These are phyloP conservation scores for Blastocystis sp. DNA, from an alignment of 352 stramenopile species.

Conservation along the genomic window DNA sequence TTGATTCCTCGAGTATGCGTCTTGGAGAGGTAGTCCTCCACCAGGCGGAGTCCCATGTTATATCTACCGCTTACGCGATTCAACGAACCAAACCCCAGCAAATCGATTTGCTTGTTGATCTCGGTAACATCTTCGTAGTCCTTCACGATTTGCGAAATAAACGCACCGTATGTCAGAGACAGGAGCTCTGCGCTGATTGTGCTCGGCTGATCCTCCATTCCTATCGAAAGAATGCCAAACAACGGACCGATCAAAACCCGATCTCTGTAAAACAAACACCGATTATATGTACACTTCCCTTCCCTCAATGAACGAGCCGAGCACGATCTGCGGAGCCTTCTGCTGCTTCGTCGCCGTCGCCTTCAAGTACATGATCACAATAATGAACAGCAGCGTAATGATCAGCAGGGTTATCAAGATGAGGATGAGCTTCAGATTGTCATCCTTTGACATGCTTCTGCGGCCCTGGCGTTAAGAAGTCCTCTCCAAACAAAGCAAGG, in stretches of 20 bases:
- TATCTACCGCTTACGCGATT: conserved; percentile 76
- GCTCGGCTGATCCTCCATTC: conserved; percentile 76
- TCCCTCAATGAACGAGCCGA: conserved; percentile 1
- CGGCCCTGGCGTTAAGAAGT: not conserved
- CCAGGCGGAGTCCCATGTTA: conserved; percentile 90
- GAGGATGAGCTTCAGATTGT: not conserved
- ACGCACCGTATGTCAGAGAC: conserved; percentile 90
- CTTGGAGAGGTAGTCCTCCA: conserved; percentile 96
- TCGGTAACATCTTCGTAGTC: conserved; percentile 89
- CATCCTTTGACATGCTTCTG: not conserved
- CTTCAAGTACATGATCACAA: conserved; percentile 6
- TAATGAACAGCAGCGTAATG: conserved; percentile 31
- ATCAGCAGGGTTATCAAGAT: not conserved
- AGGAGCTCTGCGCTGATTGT: conserved; percentile 97
- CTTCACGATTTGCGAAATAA: conserved; percentile 91
- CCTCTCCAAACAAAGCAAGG: not conserved
- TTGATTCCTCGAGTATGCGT: conserved; percentile 66
- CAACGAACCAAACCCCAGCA: conserved; percentile 21
- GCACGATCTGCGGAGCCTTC: conserved; percentile 6
- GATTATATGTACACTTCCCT: conserved; percentile 5
- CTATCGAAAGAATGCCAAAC: not conserved
- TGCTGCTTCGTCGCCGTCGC: not conserved
- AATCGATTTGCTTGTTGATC: conserved; percentile 90
- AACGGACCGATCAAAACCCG: not conserved
- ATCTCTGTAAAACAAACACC: conserved; percentile 5